Conservation (phyloP, 441 rosid species). For the Populus tomentosa region DNA sequence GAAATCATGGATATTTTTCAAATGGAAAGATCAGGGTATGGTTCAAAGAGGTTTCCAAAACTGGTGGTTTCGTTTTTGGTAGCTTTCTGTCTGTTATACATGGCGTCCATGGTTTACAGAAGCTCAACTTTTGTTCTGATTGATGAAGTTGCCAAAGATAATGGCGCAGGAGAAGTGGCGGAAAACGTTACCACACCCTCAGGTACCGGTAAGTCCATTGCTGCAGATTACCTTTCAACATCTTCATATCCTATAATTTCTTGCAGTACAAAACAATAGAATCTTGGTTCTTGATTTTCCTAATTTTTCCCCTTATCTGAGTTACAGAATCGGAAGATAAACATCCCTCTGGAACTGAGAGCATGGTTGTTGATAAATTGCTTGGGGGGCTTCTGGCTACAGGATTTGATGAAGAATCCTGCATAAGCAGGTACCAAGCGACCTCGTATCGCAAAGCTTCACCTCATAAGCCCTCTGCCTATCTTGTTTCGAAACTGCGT, state of each 20-base stretch:
- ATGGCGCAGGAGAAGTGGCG: background rate
- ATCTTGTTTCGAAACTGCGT: constrained; percentile 35
- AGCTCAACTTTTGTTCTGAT: background rate
- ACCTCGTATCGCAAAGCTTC: constrained; percentile 31
- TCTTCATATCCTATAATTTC: background rate
- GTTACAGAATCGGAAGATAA: background rate
- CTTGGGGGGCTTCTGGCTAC: constrained; percentile 7
- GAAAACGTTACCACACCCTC: background rate
- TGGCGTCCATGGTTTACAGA: background rate
- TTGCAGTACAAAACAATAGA: background rate
- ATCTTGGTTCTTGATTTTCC: background rate
- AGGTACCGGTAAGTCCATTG: background rate
- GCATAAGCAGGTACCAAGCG: constrained; percentile 36
- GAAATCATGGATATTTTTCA: background rate
- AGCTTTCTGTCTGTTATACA: background rate
- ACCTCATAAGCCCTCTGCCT: constrained; percentile 26
- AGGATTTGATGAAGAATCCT: constrained; percentile 10
- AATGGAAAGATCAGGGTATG: background rate
- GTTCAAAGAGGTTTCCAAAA: background rate
- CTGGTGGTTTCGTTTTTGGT: background rate
- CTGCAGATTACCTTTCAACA: background rate
- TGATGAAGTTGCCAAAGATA: background rate
- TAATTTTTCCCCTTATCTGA: background rate
- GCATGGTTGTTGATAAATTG: constrained; percentile 20
- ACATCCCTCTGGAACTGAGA: background rate